Conservation (phyloP, 140 eudicot genomes). For the Cichorium intybus region DNA sequence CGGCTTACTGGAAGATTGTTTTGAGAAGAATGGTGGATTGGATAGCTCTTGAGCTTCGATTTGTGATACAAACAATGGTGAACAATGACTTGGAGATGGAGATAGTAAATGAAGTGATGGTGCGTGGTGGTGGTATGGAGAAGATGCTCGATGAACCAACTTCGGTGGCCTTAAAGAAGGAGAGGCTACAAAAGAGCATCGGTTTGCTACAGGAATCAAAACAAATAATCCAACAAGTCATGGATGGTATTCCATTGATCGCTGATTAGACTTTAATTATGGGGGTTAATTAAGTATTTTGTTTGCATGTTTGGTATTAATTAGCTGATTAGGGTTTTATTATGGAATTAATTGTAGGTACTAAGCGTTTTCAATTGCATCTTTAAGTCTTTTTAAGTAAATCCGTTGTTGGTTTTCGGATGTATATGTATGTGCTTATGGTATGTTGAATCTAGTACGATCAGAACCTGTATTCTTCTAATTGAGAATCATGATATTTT, state of each 20-base stretch:
- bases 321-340: not conserved
- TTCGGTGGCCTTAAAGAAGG: slow-evolving; percentile 29
- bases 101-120: slow-evolving; percentile 37
- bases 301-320: not conserved
- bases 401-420: not conserved
- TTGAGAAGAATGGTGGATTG: slow-evolving; percentile 50
- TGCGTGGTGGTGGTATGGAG: slow-evolving; percentile 16
- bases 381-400: not conserved
- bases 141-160: slow-evolving; percentile 35
- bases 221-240: slow-evolving; percentile 32
- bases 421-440: not conserved
- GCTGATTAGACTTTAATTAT: not conserved
- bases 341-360: not conserved
- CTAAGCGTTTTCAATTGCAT: slow-evolving; percentile 1
- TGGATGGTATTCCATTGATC: slow-evolving; percentile 17
- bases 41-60: slow-evolving; percentile 43
- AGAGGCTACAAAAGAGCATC: slow-evolving; percentile 33
- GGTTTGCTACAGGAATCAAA: slow-evolving; percentile 43
- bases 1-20: slow-evolving; percentile 57
- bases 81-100: slow-evolving; percentile 36
- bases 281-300: not conserved
- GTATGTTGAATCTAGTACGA: not conserved
- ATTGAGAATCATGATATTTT: too few relatives aligned
- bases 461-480: too few relatives aligned
- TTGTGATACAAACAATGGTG: slow-evolving; percentile 37